Evolutionary conservation across 139 green algal species (phyloP).

Genomic region (Volvox africanus): DNA sequence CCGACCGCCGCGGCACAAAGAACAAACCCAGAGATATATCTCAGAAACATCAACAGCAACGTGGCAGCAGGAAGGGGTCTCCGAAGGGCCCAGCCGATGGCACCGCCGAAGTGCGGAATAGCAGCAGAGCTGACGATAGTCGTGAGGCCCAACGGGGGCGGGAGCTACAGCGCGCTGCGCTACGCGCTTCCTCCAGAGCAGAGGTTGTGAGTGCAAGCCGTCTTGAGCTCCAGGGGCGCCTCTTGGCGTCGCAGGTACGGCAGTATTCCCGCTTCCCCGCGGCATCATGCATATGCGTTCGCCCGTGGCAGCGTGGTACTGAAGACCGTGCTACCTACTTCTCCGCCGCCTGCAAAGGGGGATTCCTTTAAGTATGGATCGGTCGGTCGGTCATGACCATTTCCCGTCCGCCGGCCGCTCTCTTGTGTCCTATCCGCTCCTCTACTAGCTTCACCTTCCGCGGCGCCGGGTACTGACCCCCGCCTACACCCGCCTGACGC

Average conservation of each 20-base stretch:
- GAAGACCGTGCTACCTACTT: too few relatives aligned
- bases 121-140: not conserved
- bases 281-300: too few relatives aligned
- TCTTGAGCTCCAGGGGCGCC: not conserved
- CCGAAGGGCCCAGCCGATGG: not conserved
- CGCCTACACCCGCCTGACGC: too few relatives aligned
- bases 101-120: not conserved
- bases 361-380: too few relatives aligned
- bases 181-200: not conserved
- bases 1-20: not conserved
- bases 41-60: not conserved
- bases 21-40: not conserved
- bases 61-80: not conserved
- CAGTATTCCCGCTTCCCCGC: too few relatives aligned
- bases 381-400: too few relatives aligned
- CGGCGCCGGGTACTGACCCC: too few relatives aligned
- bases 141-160: not conserved
- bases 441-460: too few relatives aligned
- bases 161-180: conserved; percentile 5
- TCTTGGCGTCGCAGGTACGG: not conserved
- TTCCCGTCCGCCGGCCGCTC: too few relatives aligned
- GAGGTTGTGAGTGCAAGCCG: not conserved
- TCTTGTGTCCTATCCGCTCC: too few relatives aligned
- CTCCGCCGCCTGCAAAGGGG: too few relatives aligned
- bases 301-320: too few relatives aligned